phyloP scores from a whole-genome alignment of 176 grass and related monocot species.

The Microstegium vimineum region DNA sequence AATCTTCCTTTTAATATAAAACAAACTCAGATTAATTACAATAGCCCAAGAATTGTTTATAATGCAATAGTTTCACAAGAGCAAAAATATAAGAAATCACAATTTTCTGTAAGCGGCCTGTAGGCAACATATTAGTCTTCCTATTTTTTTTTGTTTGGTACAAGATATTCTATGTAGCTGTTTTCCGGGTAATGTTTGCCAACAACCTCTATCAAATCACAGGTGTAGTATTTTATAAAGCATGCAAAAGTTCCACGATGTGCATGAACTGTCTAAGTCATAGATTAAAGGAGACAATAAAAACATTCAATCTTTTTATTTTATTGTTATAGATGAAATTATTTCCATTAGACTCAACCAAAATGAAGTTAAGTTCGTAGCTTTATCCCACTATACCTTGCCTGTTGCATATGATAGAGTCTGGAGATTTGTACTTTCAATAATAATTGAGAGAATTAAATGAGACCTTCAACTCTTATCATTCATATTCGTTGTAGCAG shows the following conservation, averaged over 20 bases:
- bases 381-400: constrained; percentile 48
- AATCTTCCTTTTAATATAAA: not conserved
- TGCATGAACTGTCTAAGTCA: not conserved
- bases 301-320: no score
- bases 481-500: constrained; percentile 88
- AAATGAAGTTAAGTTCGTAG: not conserved
- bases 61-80: not conserved
- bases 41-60: not conserved
- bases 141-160: not conserved
- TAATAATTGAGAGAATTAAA: constrained; percentile 91
- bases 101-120: no score
- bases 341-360: not conserved
- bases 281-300: not conserved
- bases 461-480: constrained; percentile 97
- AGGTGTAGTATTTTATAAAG: not conserved
- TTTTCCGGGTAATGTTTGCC: not conserved
- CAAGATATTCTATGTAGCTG: not conserved
- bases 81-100: no score
- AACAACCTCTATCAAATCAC: not conserved
- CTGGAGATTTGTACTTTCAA: constrained; percentile 96
- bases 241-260: not conserved
- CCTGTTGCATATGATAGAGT: constrained; percentile 90
- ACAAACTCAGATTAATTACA: not conserved
- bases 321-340: not conserved
- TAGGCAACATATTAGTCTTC: not conserved